phyloP scores from a whole-genome alignment of 345 rosid genomes.

The Microcos paniculata region DNA sequence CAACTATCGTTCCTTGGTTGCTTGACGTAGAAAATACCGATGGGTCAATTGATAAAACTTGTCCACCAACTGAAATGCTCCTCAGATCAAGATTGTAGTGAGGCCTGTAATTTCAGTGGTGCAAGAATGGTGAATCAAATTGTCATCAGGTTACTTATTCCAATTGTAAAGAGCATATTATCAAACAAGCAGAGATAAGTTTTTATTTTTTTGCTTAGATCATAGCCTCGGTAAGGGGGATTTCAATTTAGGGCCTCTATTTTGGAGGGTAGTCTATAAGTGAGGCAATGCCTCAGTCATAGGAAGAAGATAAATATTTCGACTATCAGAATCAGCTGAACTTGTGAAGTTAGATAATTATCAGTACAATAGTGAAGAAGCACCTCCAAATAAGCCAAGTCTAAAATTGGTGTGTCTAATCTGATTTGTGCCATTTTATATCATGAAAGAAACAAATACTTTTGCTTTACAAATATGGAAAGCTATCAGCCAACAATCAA shows the following conservation, averaged over 20 bases:
- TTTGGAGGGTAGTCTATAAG: not conserved
- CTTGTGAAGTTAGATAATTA: not conserved
- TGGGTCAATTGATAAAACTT: constrained; percentile 57
- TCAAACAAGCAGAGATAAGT: not conserved
- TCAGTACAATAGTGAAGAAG: not conserved
- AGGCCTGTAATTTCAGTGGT: constrained; percentile 56
- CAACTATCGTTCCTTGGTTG: constrained; percentile 83
- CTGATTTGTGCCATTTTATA: not conserved
- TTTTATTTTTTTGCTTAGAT: not conserved
- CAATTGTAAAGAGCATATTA: not conserved
- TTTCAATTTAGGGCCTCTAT: not conserved
- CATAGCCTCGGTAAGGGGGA: not conserved
- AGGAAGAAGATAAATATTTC: not conserved
- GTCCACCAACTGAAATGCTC: constrained; percentile 82
- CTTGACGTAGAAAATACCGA: constrained; percentile 73
- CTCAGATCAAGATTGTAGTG: constrained; percentile 92
- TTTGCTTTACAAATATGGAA: not conserved
- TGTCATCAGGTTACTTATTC: not conserved
- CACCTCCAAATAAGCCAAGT: not conserved
- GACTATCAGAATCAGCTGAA: not conserved
- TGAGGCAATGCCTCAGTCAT: not conserved
- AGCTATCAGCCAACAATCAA: not conserved
- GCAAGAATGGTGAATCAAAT: constrained; percentile 25
- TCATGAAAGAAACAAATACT: not conserved
- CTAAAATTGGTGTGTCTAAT: not conserved